Percentiles rank a stretch among this genome's conserved stretches.
phyloP scores from a whole-genome alignment of 83 land plant species.

The Thuja plicata region DNA sequence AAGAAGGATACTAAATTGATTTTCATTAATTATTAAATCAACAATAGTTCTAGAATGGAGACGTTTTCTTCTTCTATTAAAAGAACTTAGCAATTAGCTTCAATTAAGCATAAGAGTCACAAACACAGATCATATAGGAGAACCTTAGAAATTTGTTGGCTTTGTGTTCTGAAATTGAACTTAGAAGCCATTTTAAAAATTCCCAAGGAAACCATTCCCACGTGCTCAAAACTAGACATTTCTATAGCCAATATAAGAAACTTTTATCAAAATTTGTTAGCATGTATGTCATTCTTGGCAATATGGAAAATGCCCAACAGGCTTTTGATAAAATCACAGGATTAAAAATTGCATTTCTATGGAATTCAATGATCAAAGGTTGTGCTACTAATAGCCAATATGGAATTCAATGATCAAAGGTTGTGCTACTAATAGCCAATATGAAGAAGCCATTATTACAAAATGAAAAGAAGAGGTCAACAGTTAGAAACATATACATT shows the following conservation, averaged over 20 bases:
- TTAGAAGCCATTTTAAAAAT: no score
- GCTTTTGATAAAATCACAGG: not conserved
- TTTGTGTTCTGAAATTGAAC: no score
- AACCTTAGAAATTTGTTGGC: no score
- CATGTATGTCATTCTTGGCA: not conserved
- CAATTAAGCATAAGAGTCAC: no score
- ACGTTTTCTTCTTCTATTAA: no score
- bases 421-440: not conserved
- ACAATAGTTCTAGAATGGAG: no score
- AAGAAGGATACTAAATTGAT: no score
- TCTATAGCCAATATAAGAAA: not conserved
- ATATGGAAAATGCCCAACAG: not conserved
- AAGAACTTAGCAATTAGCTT: no score
- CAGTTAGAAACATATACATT: conserved; percentile 17
- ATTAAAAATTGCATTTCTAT: conserved; percentile 3
- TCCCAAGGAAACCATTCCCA: not conserved
- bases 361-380: conserved; percentile 27
- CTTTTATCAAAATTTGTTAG: not conserved
- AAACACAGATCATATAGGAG: no score
- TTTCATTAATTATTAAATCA: no score
- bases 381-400: not conserved
- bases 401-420: conserved; percentile 23
- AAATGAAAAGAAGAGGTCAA: conserved; percentile 1
- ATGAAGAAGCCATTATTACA: conserved; percentile 16
- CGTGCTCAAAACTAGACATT: not conserved